Percentiles rank a stretch among this genome's conserved stretches.
Conservation (phyloP, 2,329 filamentous ascomycete genomes). For the Samsoniella hepiali region DNA sequence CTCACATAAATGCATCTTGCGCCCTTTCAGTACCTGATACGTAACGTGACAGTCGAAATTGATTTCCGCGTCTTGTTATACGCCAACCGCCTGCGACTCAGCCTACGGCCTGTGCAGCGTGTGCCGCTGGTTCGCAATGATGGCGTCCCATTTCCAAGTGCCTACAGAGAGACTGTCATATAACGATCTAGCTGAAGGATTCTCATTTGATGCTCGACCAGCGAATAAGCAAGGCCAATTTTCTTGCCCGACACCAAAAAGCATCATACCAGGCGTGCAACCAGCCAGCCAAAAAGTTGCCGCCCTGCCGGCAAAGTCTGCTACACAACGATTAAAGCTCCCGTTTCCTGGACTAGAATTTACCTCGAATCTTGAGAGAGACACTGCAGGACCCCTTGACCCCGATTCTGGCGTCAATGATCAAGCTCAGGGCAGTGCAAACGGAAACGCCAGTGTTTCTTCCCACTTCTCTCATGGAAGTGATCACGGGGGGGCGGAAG, state of each 20-base stretch:
- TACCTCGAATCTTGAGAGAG: neutral
- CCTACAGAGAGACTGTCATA: constrained; percentile 19
- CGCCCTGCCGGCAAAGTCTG: neutral
- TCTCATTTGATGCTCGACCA: constrained; percentile 21
- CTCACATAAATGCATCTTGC: neutral
- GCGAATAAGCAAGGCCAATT: constrained; percentile 24
- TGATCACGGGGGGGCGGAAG: neutral
- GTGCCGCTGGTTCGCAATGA: neutral
- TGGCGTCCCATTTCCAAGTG: constrained; percentile 3
- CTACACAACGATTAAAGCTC: neutral
- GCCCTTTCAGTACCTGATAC: neutral
- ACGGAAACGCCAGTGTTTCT: neutral
- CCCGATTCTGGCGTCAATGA: neutral
- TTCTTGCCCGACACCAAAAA: constrained; percentile 11
- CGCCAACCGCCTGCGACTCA: neutral
- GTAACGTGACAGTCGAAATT: neutral
- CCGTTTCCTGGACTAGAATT: neutral
- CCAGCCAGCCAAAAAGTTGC: neutral
- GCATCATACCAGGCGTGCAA: neutral
- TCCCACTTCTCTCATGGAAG: neutral
- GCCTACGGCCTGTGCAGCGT: neutral
- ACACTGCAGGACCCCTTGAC: neutral
- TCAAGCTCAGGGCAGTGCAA: neutral
- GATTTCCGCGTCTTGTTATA: neutral
- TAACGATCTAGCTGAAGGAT: constrained; percentile 19